These are phyloP conservation scores for Piloderma croceum DNA, from an alignment of 768 basidiomycete species.

Conservation along the genomic window DNA sequence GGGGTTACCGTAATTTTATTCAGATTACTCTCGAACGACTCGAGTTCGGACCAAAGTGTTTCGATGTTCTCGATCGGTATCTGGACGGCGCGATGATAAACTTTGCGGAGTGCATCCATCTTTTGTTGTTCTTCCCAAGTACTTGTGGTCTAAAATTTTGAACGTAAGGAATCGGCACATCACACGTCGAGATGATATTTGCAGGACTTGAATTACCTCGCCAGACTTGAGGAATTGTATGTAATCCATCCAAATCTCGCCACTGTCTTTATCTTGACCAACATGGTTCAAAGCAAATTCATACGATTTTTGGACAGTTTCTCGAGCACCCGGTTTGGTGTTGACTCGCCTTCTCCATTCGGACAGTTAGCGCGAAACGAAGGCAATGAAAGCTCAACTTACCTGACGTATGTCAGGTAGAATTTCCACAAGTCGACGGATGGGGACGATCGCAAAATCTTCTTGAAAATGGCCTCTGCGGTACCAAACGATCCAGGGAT, in stretches of 20 bases:
- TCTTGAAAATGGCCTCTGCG: slow-evolving; percentile 86
- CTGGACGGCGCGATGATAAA: slow-evolving; percentile 90
- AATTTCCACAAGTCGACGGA: slow-evolving; percentile 90
- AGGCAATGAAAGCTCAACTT: slow-evolving; percentile 26
- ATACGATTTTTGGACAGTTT: slow-evolving; percentile 80
- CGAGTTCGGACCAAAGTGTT: slow-evolving; percentile 87
- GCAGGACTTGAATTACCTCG: slow-evolving; percentile 47
- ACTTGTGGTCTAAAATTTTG: slow-evolving; percentile 48
- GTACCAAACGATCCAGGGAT: slow-evolving; percentile 60
- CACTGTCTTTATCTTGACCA: slow-evolving; percentile 88
- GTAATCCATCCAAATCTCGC: slow-evolving; percentile 91
- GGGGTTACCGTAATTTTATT: slow-evolving; percentile 91
- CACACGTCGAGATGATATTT: neutral
- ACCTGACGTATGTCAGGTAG: slow-evolving; percentile 92
- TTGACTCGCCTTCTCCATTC: slow-evolving; percentile 54
- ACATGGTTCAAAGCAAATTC: slow-evolving; percentile 89
- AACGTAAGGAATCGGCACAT: slow-evolving; percentile 9
- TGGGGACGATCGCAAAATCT: slow-evolving; percentile 78
- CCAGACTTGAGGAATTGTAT: slow-evolving; percentile 81
- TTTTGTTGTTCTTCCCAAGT: slow-evolving; percentile 97
- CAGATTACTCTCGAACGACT: slow-evolving; percentile 82
- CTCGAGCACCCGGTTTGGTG: slow-evolving; percentile 59
- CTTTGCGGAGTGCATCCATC: slow-evolving; percentile 87
- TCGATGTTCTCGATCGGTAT: slow-evolving; percentile 94
- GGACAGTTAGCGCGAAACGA: slow-evolving; percentile 16